A percentile compares a stretch with the other conserved stretches of the same genome.
Evolutionary conservation across 495 filamentous ascomycete species (phyloP).

Genomic region (Penicillium paxilli): DNA sequence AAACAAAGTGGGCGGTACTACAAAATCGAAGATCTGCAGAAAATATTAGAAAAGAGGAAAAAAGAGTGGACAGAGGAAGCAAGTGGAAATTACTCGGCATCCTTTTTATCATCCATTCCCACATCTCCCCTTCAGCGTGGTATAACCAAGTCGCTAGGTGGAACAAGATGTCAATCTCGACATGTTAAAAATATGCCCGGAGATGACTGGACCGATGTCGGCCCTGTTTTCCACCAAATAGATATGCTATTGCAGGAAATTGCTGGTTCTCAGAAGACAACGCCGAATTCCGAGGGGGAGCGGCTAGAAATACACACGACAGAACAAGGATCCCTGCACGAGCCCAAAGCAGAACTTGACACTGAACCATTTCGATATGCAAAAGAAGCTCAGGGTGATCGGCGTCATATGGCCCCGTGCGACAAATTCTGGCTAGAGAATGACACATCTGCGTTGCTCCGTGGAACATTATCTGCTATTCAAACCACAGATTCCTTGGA

Average conservation of each 20-base stretch:
- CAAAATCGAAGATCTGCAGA: conserved; percentile 27
- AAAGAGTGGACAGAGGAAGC: conserved; percentile 8
- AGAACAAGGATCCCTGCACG: background rate
- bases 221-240: background rate
- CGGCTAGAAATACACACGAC: background rate
- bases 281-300: background rate
- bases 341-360: background rate
- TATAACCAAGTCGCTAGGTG: background rate
- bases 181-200: background rate
- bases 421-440: background rate
- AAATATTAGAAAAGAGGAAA: conserved; percentile 19
- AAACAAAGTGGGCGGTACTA: conserved; percentile 7
- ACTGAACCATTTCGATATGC: background rate
- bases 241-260: background rate
- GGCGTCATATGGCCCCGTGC: background rate
- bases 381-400: background rate
- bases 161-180: background rate
- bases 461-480: background rate
- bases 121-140: background rate
- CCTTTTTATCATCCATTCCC: background rate
- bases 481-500: background rate
- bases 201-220: background rate
- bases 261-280: background rate
- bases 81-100: background rate
- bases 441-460: background rate